Evolutionary conservation across 345 rosid species (phyloP).

Genomic region (Populus euphratica): DNA sequence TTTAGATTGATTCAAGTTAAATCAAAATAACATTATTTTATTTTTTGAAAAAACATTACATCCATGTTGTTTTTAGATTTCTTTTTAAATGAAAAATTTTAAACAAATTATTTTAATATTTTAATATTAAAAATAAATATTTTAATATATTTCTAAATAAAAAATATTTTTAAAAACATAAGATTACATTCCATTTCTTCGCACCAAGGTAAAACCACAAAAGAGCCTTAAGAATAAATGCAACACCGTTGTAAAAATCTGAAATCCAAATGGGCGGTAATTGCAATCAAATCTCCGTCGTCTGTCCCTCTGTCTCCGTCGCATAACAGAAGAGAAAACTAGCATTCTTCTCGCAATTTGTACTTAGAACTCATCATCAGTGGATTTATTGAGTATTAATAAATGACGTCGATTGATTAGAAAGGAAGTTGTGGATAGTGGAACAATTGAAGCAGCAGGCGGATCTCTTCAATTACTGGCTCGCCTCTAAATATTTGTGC

Average conservation of each 20-base stretch:
- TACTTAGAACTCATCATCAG: not conserved
- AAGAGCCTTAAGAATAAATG: not conserved
- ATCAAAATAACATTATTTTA: no score
- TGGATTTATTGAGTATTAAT: not conserved
- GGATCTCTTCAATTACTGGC: conserved; percentile 58
- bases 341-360: not conserved
- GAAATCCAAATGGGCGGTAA: conserved; percentile 12
- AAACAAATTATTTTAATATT: no score
- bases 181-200: no score
- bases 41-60: no score
- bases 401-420: conserved; percentile 18
- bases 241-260: not conserved
- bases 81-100: no score
- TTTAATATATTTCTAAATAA: no score
- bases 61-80: no score
- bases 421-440: conserved; percentile 56
- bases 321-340: not conserved
- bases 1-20: no score
- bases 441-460: conserved; percentile 58
- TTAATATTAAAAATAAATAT: no score
- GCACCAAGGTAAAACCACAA: no score
- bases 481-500: conserved; percentile 61
- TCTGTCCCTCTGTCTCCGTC: not conserved
- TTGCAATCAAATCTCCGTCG: conserved; percentile 8
- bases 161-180: no score